phyloP scores from a whole-genome alignment of 768 basidiomycete genomes.

The Sarcodon sp. region DNA sequence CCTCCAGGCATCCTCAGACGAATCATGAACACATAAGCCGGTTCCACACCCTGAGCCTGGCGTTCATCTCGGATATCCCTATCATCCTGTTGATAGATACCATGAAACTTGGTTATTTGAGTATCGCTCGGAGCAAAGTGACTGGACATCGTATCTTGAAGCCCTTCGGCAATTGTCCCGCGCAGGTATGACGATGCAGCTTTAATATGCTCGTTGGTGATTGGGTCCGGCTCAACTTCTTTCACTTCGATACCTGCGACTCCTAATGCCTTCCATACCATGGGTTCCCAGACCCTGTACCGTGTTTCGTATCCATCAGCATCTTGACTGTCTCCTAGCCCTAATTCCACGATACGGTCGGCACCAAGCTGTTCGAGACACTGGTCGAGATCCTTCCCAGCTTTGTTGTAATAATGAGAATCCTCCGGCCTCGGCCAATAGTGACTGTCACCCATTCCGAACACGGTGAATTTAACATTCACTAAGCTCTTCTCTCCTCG shows the following conservation, averaged over 20 bases:
- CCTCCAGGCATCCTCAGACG: slow-evolving; percentile 94
- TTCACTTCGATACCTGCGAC: slow-evolving; percentile 80
- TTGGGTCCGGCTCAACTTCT: slow-evolving; percentile 91
- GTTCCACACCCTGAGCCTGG: slow-evolving; percentile 83
- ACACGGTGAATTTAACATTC: slow-evolving; percentile 71
- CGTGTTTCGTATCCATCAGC: slow-evolving; percentile 93
- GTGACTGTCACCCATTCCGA: slow-evolving; percentile 95
- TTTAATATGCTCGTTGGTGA: slow-evolving; percentile 99
- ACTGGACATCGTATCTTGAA: slow-evolving; percentile 75
- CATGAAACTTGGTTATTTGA: slow-evolving; percentile 97
- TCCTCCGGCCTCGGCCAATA: slow-evolving; percentile 99
- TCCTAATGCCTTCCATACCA: slow-evolving; percentile 87
- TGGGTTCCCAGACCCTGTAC: slow-evolving; percentile 92
- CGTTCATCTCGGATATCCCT: slow-evolving; percentile 97
- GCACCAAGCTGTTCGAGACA: slow-evolving; percentile 73
- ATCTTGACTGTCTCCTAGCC: slow-evolving; percentile 94
- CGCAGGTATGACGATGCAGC: slow-evolving; percentile 88
- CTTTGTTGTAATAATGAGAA: slow-evolving; percentile 95
- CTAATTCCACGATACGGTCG: slow-evolving; percentile 58
- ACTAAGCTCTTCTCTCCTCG: slow-evolving; percentile 48
- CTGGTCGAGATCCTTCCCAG: slow-evolving; percentile 79
- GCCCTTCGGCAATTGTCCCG: slow-evolving; percentile 89
- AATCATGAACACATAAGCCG: slow-evolving; percentile 98
- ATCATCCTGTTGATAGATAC: slow-evolving; percentile 95
- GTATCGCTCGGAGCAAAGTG: slow-evolving; percentile 85